phyloP scores from a whole-genome alignment of 139 green algal species.

The Picochlorum sp. region DNA sequence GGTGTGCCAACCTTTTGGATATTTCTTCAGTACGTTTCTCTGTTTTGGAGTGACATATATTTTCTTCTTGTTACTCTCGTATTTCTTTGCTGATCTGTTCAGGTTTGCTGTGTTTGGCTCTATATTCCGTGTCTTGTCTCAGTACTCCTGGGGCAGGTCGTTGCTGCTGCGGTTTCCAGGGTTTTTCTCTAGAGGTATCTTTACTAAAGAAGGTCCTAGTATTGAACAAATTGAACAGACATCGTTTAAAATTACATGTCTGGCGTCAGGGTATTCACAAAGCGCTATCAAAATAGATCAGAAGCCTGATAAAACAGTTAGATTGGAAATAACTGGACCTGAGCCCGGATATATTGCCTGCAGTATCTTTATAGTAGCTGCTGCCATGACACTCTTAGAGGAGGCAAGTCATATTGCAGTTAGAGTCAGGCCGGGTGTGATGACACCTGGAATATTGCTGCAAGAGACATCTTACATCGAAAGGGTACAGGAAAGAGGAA shows the following conservation, averaged over 20 bases:
- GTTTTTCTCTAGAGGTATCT: constrained; percentile 36
- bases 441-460: constrained; percentile 20
- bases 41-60: too few species aligned
- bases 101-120: constrained; percentile 32
- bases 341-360: constrained; percentile 56
- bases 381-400: constrained; percentile 35
- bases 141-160: constrained; percentile 25
- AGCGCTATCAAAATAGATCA: neutral
- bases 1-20: constrained; percentile 17
- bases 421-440: constrained; percentile 7
- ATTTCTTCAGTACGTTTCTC: constrained; percentile 15
- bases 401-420: too few species aligned
- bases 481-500: constrained; percentile 14
- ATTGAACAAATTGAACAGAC: constrained; percentile 39
- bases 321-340: constrained; percentile 19
- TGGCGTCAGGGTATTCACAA: constrained; percentile 26
- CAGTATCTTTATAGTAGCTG: constrained; percentile 38
- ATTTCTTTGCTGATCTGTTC: too few species aligned
- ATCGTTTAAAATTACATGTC: constrained; percentile 26
- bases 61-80: too few species aligned
- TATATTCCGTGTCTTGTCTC: constrained; percentile 28
- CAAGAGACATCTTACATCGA: constrained; percentile 18
- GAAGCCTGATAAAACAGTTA: constrained; percentile 12
- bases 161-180: constrained; percentile 32
- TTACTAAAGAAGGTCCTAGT: constrained; percentile 40